Evolutionary conservation across 208 protist genomes (phyloP).

Genomic region (Leishmania lainsoni): DNA sequence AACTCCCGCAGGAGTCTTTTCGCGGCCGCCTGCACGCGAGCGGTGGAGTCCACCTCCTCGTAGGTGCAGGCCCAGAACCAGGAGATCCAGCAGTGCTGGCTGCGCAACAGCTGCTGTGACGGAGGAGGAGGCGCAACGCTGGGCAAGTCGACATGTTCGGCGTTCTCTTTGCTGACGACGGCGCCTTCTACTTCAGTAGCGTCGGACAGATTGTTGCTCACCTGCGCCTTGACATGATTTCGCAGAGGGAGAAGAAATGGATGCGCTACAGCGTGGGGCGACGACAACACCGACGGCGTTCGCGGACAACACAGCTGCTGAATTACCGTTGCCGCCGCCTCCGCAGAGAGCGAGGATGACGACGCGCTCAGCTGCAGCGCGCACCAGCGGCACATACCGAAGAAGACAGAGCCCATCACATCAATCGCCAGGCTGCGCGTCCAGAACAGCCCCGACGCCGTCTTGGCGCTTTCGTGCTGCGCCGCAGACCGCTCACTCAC

Average conservation of each 20-base stretch:
- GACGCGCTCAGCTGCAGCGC: conserved; percentile 15
- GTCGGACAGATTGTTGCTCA: neutral
- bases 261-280: neutral
- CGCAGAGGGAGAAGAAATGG: conserved; percentile 6
- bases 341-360: neutral
- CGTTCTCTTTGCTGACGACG: conserved; percentile 1
- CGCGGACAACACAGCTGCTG: neutral
- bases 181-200: neutral
- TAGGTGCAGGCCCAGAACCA: conserved; percentile 91
- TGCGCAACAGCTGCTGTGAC: neutral
- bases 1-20: conserved; percentile 97
- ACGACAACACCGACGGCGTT: neutral
- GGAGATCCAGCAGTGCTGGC: conserved; percentile 37
- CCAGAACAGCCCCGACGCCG: neutral
- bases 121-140: neutral
- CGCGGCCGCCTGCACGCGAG: conserved; percentile 97
- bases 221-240: neutral
- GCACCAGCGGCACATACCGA: conserved; percentile 53
- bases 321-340: conserved; percentile 5
- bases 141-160: neutral
- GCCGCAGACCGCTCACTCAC: conserved; percentile 17
- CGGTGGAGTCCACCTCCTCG: conserved; percentile 96
- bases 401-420: conserved; percentile 47
- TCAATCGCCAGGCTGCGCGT: conserved; percentile 25
- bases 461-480: neutral